Evolutionary conservation across 805 yeast genomes (phyloP), one percentile per base, ranked within the genome.

Genomic region (Vanderwaltozyma yarrowii): DNA sequence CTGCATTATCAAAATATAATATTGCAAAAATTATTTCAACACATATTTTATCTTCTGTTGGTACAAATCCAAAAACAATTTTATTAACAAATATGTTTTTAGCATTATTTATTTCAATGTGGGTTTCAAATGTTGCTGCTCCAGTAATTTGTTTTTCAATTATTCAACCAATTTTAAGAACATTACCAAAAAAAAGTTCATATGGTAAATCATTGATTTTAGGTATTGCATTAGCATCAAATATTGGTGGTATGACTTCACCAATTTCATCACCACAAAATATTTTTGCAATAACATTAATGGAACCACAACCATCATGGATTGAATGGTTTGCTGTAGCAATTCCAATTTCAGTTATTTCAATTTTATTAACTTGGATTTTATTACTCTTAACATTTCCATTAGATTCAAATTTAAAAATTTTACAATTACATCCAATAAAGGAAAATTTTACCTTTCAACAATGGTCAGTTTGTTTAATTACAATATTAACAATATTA

Each of bases 191-290:
- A 35, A 76, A 76, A 11, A 79, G 88, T 17, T 71, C 76, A 3
- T 85, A 86, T 51, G 83, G 84, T 7, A 80, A 84, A 54, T 86
- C 95, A 2, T 67, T 89, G 49, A 81, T 89, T 36, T 63, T 89
- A 33, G 97, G 96, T 32, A 82, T 89, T 48, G 97, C 97, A 0
- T 65, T 89, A 40, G 94, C 97, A 2, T 81, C 95, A 7, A 86
- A 89, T 56, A 67, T 89, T 34, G 97, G 95, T 17, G 98, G 98
- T 46, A 89, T 88, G 94, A 81, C 95, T 0, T 85, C 95, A 4
- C 98, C 98, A 7, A 89, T 89, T 53, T 88, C 96, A 1, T 85
- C 96, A 3, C 98, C 98, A 2, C 98, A 89, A 56, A 89, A 89
- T 59, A 84, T 89, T 45, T 78, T 89, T 50, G 95, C 96, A 1